Evolutionary conservation across 345 rosid species (phyloP), one percentile per base, ranked within the genome.

Genomic region (Aethionema arabicum): DNA sequence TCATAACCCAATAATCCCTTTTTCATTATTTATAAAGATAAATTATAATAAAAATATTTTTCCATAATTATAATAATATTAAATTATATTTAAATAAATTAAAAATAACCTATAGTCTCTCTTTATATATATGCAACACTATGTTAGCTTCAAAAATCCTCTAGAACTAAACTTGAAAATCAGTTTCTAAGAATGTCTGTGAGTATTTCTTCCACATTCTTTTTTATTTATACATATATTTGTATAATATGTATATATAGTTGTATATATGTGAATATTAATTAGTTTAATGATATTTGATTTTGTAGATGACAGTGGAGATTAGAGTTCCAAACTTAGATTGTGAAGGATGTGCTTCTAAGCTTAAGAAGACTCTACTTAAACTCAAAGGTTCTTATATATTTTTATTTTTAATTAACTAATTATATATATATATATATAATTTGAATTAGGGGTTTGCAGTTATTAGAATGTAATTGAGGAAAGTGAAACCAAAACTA

Each of bases 281-380:
- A 62, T 13, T 55, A 12, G 14, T 5, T 21, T 21, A 21, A 21
- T 8, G 13, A 53, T 14, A 65, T 65, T 30, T 60, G 41, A 45
- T 40, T 47, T 15, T 50, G 69, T 68, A 80, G 92, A 80, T 85
- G 75, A 4, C 75, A 81, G 83, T 88, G 62, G 92, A 91, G 79
- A 86, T 91, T 42, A 77, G 95, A 72, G 95, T 88, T 70, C 95
- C 95, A 11, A 92, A 92, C 73, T 64, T 92, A 62, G 96, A 89
- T 56, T 92, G 98, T 51, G 82, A 83, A 67, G 98, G 95, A 15
- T 92, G 98, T 66, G 96, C 93, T 75, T 73, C 95, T 31, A 92
- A 85, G 81, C 69, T 89, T 57, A 92, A 75, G 89, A 88, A 75
- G 77, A 81, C 96, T 65, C 85, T 86, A 55, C 69, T 78, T 77